These are phyloP conservation scores for Euphrasia arctica DNA, from an alignment of 305 asterid genomes.

Conservation along the genomic window DNA sequence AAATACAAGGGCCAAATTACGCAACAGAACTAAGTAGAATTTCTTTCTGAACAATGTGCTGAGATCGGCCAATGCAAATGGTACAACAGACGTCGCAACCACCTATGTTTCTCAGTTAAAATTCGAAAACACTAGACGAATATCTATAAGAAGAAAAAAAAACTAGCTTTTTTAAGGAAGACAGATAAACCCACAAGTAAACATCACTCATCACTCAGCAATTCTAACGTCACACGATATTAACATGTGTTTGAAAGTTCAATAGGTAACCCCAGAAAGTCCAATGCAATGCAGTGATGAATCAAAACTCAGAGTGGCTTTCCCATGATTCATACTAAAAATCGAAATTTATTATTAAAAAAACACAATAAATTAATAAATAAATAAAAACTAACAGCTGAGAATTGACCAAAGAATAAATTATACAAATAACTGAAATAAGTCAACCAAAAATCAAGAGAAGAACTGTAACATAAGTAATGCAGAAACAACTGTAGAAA, in stretches of 20 bases:
- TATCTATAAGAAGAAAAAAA: neutral
- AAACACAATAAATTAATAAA: neutral
- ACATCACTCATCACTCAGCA: neutral
- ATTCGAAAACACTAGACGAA: neutral
- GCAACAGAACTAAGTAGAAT: neutral
- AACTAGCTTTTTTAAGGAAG: neutral
- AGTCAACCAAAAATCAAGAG: slow-evolving; percentile 9
- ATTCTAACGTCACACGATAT: neutral
- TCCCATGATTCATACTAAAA: slow-evolving; percentile 17
- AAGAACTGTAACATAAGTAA: slow-evolving; percentile 4
- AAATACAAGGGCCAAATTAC: neutral
- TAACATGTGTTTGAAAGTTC: neutral
- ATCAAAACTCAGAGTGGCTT: slow-evolving; percentile 15
- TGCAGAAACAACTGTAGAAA: slow-evolving; percentile 10
- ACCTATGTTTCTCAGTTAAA: slow-evolving; percentile 13
- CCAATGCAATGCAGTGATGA: neutral
- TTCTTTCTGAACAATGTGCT: neutral
- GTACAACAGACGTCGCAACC: neutral
- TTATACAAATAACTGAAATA: no score
- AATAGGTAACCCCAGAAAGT: neutral
- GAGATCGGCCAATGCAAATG: neutral
- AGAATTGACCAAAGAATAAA: slow-evolving; percentile 8
- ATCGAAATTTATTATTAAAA: slow-evolving; percentile 5
- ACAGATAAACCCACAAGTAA: neutral
- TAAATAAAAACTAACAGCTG: slow-evolving; percentile 7